Percentiles rank a stretch among this genome's conserved stretches.
Conservation (phyloP, 2,329 filamentous ascomycete species). For the Escovopsis sp. region DNA sequence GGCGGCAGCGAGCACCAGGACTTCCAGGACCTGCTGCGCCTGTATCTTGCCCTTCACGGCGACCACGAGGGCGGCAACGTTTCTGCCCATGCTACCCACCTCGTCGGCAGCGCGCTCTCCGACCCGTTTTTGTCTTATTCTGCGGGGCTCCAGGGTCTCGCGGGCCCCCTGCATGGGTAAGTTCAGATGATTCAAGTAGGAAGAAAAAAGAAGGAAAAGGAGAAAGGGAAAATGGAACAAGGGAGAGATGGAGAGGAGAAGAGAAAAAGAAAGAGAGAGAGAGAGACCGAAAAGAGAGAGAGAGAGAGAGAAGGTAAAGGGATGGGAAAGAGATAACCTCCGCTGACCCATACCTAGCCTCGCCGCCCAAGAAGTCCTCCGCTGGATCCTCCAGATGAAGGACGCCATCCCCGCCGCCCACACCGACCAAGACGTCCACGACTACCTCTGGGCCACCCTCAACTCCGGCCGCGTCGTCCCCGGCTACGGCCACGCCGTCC, state of each 20-base stretch:
- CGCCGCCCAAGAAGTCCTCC: constrained; percentile 89
- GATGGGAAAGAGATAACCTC: no score
- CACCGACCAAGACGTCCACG: constrained; percentile 65
- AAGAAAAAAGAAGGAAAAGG: no score
- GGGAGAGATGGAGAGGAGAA: neutral
- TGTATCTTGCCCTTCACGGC: constrained; percentile 92
- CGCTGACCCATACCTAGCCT: constrained; percentile 33
- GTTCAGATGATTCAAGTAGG: constrained; percentile 7
- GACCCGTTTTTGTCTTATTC: constrained; percentile 95
- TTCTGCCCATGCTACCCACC: constrained; percentile 84
- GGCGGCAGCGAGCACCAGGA: constrained; percentile 74
- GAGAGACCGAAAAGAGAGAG: no score
- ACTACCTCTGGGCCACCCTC: constrained; percentile 85
- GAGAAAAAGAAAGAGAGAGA: no score
- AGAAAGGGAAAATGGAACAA: no score
- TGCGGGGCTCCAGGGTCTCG: constrained; percentile 85
- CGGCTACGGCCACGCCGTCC: constrained; percentile 88
- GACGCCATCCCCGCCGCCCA: constrained; percentile 65
- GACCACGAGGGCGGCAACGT: constrained; percentile 98
- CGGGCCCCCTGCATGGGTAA: constrained; percentile 56
- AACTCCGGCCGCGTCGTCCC: constrained; percentile 90
- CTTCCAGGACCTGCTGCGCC: constrained; percentile 85
- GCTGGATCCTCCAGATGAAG: constrained; percentile 96
- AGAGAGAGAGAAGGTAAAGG: no score
- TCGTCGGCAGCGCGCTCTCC: constrained; percentile 86